A percentile compares a stretch with the other conserved stretches of the same genome.
Conservation (phyloP, 768 basidiomycete genomes). For the Mrakia gelida region DNA sequence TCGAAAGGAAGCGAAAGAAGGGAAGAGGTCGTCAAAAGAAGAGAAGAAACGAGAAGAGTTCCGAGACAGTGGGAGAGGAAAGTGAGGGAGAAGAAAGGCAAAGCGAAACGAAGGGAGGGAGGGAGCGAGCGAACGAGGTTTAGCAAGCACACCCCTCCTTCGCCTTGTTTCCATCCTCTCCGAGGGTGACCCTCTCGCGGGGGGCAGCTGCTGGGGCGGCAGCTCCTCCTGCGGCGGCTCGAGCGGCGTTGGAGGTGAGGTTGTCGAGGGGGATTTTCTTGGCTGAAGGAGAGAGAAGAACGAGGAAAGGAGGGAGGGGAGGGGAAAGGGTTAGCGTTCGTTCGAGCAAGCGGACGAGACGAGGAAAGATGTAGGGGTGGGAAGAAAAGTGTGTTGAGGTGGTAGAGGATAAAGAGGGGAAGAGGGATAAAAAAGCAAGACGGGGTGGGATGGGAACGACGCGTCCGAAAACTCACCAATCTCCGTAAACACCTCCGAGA, state of each 20-base stretch:
- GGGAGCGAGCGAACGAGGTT: neutral
- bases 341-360: neutral
- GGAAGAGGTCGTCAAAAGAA: constrained; percentile 6
- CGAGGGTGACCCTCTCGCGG: constrained; percentile 41
- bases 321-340: neutral
- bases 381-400: neutral
- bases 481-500: constrained; percentile 95
- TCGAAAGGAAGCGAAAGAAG: neutral
- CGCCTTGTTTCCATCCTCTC: constrained; percentile 42
- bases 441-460: constrained; percentile 1
- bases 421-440: neutral
- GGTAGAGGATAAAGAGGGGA: too few relatives aligned
- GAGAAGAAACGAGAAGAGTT: neutral
- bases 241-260: constrained; percentile 68
- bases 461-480: constrained; percentile 61
- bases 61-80: neutral
- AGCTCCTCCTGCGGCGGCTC: constrained; percentile 47
- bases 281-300: too few relatives aligned
- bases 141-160: constrained; percentile 43
- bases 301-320: neutral
- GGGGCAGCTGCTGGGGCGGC: constrained; percentile 29
- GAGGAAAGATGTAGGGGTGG: neutral
- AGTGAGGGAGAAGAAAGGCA: neutral
- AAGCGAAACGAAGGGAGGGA: neutral
- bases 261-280: constrained; percentile 83